phyloP scores from a whole-genome alignment of 192 early-diverging fungal species.

The Backusella psychrophila region DNA sequence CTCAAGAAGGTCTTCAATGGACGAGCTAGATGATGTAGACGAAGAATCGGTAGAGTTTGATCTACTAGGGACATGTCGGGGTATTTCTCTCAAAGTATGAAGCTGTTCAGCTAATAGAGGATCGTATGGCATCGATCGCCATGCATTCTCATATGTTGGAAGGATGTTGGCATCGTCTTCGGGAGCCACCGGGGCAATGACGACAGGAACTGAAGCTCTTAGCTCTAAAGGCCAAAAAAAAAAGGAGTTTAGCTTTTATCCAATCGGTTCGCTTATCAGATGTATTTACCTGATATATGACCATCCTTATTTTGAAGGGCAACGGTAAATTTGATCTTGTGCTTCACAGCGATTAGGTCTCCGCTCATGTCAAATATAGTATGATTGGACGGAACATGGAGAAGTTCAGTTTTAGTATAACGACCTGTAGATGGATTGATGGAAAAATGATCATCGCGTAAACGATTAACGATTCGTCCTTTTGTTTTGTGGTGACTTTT shows the following conservation, averaged over 20 bases:
- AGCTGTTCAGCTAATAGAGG: background rate
- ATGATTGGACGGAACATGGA: constrained; percentile 16
- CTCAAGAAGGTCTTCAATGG: background rate
- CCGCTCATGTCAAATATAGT: constrained; percentile 25
- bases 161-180: constrained; percentile 21
- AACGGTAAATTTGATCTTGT: constrained; percentile 38
- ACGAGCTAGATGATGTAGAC: background rate
- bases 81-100: background rate
- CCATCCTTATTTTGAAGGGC: constrained; percentile 31
- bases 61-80: background rate
- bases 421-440: background rate
- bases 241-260: background rate
- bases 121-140: constrained; percentile 17
- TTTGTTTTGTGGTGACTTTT: constrained; percentile 17
- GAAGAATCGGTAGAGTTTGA: background rate
- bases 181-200: constrained; percentile 25
- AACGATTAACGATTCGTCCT: background rate
- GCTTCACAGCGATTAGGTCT: constrained; percentile 33
- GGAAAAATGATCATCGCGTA: constrained; percentile 16
- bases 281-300: constrained; percentile 34
- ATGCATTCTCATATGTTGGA: constrained; percentile 23
- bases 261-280: background rate
- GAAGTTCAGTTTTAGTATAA: constrained; percentile 21
- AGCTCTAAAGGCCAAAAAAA: constrained; percentile 21
- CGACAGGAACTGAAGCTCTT: constrained; percentile 27